Conservation (phyloP, 306 rosid species). For the Rosa rugosa region DNA sequence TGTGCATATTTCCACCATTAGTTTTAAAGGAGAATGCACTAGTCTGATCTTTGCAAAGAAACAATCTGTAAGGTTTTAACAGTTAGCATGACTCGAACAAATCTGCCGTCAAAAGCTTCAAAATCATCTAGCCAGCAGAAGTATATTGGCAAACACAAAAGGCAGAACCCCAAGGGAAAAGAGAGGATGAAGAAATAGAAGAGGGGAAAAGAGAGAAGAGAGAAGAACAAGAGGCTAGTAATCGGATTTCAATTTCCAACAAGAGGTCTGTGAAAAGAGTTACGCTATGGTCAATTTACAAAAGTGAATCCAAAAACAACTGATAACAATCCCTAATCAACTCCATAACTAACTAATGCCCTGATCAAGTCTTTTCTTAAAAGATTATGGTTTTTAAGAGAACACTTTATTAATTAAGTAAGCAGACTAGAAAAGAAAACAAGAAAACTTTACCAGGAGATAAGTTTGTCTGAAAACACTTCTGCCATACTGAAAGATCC, state of each 20-base stretch:
- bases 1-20: neutral
- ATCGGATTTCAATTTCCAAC: neutral
- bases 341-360: neutral
- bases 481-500: slow-evolving; percentile 61
- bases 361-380: neutral
- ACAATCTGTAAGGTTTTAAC: neutral
- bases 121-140: neutral
- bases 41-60: neutral
- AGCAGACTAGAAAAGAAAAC: neutral
- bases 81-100: neutral
- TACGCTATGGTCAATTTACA: neutral
- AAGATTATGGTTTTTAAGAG: neutral
- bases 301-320: neutral
- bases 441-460: slow-evolving; percentile 43
- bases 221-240: neutral
- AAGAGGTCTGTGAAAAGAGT: neutral
- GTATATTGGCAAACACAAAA: neutral
- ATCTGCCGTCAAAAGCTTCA: neutral
- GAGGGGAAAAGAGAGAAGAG: neutral
- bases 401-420: neutral
- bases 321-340: neutral
- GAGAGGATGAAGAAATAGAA: neutral
- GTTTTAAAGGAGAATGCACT: neutral
- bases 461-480: slow-evolving; percentile 40
- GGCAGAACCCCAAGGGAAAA: neutral